Evolutionary conservation across 768 basidiomycete genomes (phyloP).

Genomic region (Collybiopsis luxurians): DNA sequence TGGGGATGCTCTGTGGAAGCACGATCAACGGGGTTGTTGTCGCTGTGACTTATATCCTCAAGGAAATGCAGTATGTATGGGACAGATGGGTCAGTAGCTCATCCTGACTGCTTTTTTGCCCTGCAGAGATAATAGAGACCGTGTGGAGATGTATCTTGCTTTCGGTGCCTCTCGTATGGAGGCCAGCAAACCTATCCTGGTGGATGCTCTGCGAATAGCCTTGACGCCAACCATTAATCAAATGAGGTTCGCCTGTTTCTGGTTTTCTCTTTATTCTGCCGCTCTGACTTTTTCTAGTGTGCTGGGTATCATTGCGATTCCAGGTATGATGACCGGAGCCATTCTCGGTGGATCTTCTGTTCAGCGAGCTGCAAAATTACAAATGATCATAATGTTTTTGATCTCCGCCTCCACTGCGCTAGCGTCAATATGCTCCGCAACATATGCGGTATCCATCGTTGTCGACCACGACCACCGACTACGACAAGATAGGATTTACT

Average conservation of each 20-base stretch:
- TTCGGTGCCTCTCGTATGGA: constrained; percentile 84
- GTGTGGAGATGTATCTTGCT: constrained; percentile 81
- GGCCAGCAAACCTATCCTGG: constrained; percentile 76
- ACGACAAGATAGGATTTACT: constrained; percentile 59
- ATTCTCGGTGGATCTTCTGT: constrained; percentile 85
- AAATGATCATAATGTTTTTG: constrained; percentile 96
- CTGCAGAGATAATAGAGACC: constrained; percentile 75
- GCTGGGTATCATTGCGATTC: constrained; percentile 74
- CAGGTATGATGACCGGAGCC: constrained; percentile 92
- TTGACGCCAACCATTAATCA: constrained; percentile 81
- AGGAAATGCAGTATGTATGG: constrained; percentile 63
- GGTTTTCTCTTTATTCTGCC: background rate
- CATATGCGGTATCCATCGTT: constrained; percentile 56
- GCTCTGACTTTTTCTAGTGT: constrained; percentile 42
- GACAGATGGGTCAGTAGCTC: background rate
- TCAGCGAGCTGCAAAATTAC: constrained; percentile 79
- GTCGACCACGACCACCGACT: constrained; percentile 70
- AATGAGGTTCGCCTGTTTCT: constrained; percentile 62
- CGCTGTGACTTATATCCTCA: constrained; percentile 65
- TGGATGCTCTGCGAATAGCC: constrained; percentile 76
- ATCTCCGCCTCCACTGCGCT: constrained; percentile 77
- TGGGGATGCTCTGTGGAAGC: constrained; percentile 84
- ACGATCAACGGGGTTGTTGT: constrained; percentile 78
- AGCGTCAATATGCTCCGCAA: constrained; percentile 61
- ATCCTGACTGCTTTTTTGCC: background rate